phyloP scores from a whole-genome alignment of 177 flowering plant genomes.

The Vitis hybrid region DNA sequence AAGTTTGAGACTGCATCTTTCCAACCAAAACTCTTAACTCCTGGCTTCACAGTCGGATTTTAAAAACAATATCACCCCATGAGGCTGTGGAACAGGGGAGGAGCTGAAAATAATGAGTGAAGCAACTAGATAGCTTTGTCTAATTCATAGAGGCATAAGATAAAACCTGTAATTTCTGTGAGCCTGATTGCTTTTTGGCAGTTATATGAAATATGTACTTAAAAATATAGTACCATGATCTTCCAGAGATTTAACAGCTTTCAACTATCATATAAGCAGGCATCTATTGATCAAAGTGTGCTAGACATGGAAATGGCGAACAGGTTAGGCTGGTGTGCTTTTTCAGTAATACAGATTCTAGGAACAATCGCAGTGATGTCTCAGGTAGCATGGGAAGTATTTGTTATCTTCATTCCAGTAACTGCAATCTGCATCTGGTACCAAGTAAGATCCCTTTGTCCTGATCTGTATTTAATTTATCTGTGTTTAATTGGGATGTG shows the following conservation, averaged over 20 bases:
- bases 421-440: conserved; percentile 83
- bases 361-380: conserved; percentile 95
- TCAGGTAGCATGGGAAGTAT: conserved; percentile 91
- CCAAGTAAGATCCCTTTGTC: conserved; percentile 51
- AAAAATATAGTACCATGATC: background rate
- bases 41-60: too few relatives aligned
- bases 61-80: too few relatives aligned
- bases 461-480: conserved; percentile 5
- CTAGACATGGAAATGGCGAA: conserved; percentile 73
- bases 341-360: conserved; percentile 71
- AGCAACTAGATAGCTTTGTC: too few relatives aligned
- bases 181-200: background rate
- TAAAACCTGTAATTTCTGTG: background rate
- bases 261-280: conserved; percentile 39
- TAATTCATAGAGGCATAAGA: too few relatives aligned
- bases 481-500: background rate
- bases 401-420: conserved; percentile 76
- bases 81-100: too few relatives aligned
- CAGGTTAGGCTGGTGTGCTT: conserved; percentile 83
- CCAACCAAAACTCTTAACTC: too few relatives aligned
- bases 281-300: conserved; percentile 85
- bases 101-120: too few relatives aligned
- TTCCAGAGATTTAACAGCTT: conserved; percentile 2
- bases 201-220: conserved; percentile 1
- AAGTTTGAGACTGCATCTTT: too few relatives aligned